Evolutionary conservation across 1,139 yeast species (phyloP).

Genomic region (Pichia sp.): DNA sequence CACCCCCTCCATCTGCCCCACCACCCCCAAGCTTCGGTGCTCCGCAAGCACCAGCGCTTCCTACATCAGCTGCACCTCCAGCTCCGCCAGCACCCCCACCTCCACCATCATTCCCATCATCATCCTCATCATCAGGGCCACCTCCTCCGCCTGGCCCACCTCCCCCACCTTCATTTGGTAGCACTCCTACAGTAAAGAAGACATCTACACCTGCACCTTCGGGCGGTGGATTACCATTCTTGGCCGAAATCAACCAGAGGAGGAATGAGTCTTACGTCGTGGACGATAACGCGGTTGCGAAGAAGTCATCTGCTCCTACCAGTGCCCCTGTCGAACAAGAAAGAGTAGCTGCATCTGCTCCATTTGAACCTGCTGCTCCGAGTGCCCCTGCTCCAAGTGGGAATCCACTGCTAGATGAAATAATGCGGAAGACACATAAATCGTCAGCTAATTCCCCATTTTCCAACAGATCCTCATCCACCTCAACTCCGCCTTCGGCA

Average conservation of each 20-base stretch:
- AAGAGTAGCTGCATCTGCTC: conserved; percentile 13
- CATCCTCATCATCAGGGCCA: conserved; percentile 1
- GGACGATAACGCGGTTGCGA: conserved; percentile 18
- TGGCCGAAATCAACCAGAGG: conserved; percentile 53
- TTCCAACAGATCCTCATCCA: conserved; percentile 2
- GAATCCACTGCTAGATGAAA: conserved; percentile 20
- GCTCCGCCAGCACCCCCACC: conserved; percentile 13
- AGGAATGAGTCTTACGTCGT: conserved; percentile 50
- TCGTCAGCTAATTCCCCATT: not conserved
- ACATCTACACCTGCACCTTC: conserved; percentile 18
- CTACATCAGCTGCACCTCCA: conserved; percentile 9
- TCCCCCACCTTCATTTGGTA: conserved; percentile 21
- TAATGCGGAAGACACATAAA: conserved; percentile 15
- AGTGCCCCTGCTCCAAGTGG: conserved; percentile 12
- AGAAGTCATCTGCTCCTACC: conserved; percentile 5
- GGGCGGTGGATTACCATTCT: conserved; percentile 41
- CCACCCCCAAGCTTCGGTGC: conserved; percentile 2
- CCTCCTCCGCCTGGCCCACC: conserved; percentile 24
- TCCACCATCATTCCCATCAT: conserved; percentile 7
- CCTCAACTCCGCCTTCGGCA: conserved; percentile 17
- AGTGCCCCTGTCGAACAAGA: conserved; percentile 21
- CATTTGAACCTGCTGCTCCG: conserved; percentile 6
- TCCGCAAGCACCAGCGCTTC: conserved; percentile 4
- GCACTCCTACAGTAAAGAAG: not conserved
- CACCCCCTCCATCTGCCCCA: conserved; percentile 16